Percentiles rank a stretch among this genome's conserved stretches.
phyloP scores from a whole-genome alignment of 2,329 filamentous ascomycete genomes.

The Phaeoacremonium minimum region DNA sequence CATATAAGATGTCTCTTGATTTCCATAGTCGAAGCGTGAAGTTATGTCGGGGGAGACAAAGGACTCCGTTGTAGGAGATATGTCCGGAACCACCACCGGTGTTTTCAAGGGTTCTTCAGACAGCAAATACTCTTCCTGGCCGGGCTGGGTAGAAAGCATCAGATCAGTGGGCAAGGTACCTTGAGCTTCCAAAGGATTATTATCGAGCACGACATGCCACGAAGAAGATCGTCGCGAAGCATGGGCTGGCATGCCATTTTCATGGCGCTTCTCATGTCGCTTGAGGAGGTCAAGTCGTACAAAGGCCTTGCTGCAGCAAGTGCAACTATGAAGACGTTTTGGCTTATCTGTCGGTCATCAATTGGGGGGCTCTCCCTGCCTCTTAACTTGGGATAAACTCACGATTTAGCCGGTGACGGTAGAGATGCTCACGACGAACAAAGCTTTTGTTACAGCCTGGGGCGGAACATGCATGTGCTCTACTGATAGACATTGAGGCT shows the following conservation, averaged over 20 bases:
- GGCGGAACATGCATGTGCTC: not conserved
- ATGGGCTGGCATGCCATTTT: slow-evolving; percentile 16
- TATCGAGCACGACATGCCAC: slow-evolving; percentile 9
- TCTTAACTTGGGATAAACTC: not conserved
- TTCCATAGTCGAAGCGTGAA: too few species aligned
- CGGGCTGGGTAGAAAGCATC: too few species aligned
- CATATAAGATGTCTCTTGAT: not conserved
- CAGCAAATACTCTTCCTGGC: too few species aligned
- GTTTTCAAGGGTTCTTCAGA: too few species aligned
- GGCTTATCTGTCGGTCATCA: not conserved
- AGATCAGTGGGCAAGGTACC: not conserved
- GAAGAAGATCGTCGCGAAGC: slow-evolving; percentile 14
- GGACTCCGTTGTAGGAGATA: too few species aligned
- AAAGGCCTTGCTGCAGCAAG: not conserved
- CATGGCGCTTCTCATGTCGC: slow-evolving; percentile 19
- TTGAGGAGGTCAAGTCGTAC: slow-evolving; percentile 8
- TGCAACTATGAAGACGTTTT: not conserved
- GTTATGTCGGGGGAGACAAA: too few species aligned
- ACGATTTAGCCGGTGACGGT: not conserved
- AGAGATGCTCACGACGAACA: not conserved
- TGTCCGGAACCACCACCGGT: too few species aligned
- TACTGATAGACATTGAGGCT: not conserved
- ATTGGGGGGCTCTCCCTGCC: not conserved
- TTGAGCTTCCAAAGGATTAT: not conserved
- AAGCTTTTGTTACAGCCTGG: not conserved